These are phyloP conservation scores for Trichoderma koningiopsis DNA, from an alignment of 2,329 filamentous ascomycete species.

Conservation along the genomic window DNA sequence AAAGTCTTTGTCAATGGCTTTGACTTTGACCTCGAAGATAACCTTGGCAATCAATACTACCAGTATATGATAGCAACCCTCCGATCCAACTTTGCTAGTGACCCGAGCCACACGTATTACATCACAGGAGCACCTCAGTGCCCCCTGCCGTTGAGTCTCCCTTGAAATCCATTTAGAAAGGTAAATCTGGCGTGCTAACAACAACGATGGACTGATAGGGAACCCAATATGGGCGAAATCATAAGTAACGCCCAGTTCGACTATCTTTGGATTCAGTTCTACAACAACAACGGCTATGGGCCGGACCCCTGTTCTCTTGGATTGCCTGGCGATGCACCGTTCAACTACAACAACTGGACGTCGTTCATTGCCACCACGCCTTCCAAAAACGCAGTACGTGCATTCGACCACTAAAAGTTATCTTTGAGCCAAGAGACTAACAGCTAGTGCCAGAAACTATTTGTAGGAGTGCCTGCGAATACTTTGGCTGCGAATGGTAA, in stretches of 20 bases:
- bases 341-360: slow-evolving; percentile 42
- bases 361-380: slow-evolving; percentile 32
- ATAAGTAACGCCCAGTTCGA: not conserved
- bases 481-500: slow-evolving; percentile 28
- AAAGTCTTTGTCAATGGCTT: slow-evolving; percentile 53
- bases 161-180: not conserved
- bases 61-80: slow-evolving; percentile 36
- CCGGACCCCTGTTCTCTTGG: slow-evolving; percentile 16
- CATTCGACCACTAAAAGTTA: not conserved
- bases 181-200: not conserved
- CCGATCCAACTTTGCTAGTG: slow-evolving; percentile 37
- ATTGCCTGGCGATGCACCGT: slow-evolving; percentile 31
- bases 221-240: not conserved
- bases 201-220: not conserved
- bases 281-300: slow-evolving; percentile 45
- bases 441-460: slow-evolving; percentile 33
- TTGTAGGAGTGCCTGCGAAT: slow-evolving; percentile 39
- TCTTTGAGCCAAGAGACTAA: not conserved
- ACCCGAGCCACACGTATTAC: slow-evolving; percentile 38
- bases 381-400: slow-evolving; percentile 32
- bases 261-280: slow-evolving; percentile 49
- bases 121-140: slow-evolving; percentile 49
- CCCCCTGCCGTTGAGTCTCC: slow-evolving; percentile 32
- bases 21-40: slow-evolving; percentile 52
- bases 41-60: slow-evolving; percentile 40